Conservation (phyloP, 106 monocot species). For the Dioscorea dumetorum region DNA sequence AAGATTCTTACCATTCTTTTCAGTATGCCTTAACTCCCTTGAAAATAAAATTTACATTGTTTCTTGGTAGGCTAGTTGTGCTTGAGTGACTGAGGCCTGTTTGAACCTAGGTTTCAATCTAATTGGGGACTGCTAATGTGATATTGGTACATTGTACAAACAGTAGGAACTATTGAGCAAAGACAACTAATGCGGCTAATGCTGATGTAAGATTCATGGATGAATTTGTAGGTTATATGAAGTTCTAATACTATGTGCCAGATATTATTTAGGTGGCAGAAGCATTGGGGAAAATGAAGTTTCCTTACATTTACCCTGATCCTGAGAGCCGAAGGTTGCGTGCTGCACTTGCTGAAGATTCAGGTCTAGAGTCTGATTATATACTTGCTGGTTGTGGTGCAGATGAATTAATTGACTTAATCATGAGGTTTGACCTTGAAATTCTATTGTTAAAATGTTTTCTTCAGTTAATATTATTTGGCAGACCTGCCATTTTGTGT, state of each 20-base stretch:
- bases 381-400: conserved; percentile 98
- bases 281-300: conserved; percentile 78
- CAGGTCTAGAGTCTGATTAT: conserved; percentile 78
- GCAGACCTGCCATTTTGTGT: background rate
- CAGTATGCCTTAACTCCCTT: no score
- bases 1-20: no score
- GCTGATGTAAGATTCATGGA: background rate
- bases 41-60: no score
- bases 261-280: conserved; percentile 59
- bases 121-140: no score
- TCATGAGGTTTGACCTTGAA: conserved; percentile 72
- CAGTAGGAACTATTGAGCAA: no score
- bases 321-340: conserved; percentile 83
- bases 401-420: conserved; percentile 94
- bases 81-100: no score
- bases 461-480: background rate
- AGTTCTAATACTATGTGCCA: background rate
- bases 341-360: conserved; percentile 91
- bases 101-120: no score
- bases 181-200: background rate
- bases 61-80: no score
- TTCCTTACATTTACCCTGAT: conserved; percentile 96
- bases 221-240: background rate
- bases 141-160: no score
- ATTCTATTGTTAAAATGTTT: background rate